Base-by-base conservation (phyloP, 2,329 filamentous ascomycete species). In the Lasiodiplodia citricola region DNA sequence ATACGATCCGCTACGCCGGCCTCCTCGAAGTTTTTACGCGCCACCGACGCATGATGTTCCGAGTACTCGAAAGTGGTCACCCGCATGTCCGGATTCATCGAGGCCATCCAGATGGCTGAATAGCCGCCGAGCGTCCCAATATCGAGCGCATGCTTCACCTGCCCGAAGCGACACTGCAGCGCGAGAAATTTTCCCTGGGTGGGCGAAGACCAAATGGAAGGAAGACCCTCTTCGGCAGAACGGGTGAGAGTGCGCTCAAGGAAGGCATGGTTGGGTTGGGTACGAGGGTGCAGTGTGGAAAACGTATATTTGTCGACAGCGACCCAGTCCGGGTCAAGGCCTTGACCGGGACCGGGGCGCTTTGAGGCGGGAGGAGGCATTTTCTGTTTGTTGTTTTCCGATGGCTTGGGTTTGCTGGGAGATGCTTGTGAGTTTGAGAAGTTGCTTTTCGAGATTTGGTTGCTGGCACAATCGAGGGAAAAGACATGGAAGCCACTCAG, bases 61-160 rank as follows among this genome's bases (percentile, higher is more conserved):
- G 85, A 74, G 51, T 85, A 79, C 71, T 88, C 86, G 57, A 88
- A 79, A 57, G 80, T 86, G 0, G 83, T 87, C 14, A 88, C 81
- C 18, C 80, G 73, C 4, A 79, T 71, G 23, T 75, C 73, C 0
- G 79, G 77, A 16, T 75, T 75, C 18, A 76, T 73, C 21, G 74
- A 74, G 2, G 85, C 85, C 62, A 88, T 79, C 80, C 84, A 88
- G 67, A 87, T 85, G 14, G 83, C 81, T 0, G 82, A 83, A 74
- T 87, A 88, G 8, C 83, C 86, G 14, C 86, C 86, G 35, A 88
- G 74, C 0, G 85, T 87, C 35, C 87, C 87, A 57, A 88, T 77
- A 73, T 88, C 87, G 47, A 88, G 83, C 11, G 76, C 71, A 55
- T 75, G 73, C 60, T 73, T 74, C 25, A 76, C 75, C n/a, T 69